Conservation (phyloP, 441 rosid genomes). For the Arabidopsis lyrata region DNA sequence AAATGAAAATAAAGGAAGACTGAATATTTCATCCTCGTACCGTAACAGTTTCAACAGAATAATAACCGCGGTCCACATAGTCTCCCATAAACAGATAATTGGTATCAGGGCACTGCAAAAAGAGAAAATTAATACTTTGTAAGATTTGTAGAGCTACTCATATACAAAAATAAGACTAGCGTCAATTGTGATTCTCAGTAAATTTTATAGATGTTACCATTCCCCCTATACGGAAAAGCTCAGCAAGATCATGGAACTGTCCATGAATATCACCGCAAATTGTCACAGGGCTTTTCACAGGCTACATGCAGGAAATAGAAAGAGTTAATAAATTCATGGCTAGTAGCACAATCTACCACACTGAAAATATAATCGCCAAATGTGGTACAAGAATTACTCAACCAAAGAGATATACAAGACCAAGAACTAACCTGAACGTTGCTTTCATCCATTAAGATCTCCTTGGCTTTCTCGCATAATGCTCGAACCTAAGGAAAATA, state of each 20-base stretch:
- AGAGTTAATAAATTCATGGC: slow-evolving; percentile 8
- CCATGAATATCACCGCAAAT: slow-evolving; percentile 95
- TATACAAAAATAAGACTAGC: not conserved
- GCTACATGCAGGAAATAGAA: slow-evolving; percentile 54
- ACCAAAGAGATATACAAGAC: slow-evolving; percentile 19
- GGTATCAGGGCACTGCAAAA: slow-evolving; percentile 77
- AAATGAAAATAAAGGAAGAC: not conserved
- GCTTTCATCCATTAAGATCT: slow-evolving; percentile 76
- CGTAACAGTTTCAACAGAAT: slow-evolving; percentile 92
- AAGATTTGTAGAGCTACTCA: not conserved
- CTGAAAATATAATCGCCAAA: slow-evolving; percentile 12
- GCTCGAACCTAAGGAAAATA: slow-evolving; percentile 57
- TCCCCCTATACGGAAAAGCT: slow-evolving; percentile 95
- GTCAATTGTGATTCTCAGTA: not conserved
- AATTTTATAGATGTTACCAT: slow-evolving; percentile 55
- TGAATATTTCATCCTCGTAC: slow-evolving; percentile 49
- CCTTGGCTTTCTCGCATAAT: slow-evolving; percentile 82
- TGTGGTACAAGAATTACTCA: not conserved
- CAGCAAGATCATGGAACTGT: slow-evolving; percentile 96
- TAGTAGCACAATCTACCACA: slow-evolving; percentile 20
- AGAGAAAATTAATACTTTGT: slow-evolving; percentile 20
- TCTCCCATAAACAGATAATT: slow-evolving; percentile 84
- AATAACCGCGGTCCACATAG: slow-evolving; percentile 80
- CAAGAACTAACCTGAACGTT: slow-evolving; percentile 68
- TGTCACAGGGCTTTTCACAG: slow-evolving; percentile 93